Base-by-base conservation (phyloP, 371 early-diverging fungal genomes). In the Syncephalastrum racemosum region DNA sequence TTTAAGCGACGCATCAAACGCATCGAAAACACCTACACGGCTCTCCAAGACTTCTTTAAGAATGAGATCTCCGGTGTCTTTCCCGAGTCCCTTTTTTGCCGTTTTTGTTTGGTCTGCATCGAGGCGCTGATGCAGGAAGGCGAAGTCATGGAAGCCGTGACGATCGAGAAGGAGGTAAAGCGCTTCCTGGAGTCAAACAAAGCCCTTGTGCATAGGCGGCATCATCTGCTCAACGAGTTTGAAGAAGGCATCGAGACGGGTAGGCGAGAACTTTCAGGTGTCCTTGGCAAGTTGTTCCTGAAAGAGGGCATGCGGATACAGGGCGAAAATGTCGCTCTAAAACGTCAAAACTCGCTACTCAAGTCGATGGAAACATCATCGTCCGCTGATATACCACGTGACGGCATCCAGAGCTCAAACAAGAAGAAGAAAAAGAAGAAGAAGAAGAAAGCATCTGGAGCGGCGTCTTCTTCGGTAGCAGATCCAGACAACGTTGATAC, bases 71-170 rank as follows among this genome's bases (percentile, higher is more conserved):
- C 63, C 12, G 53, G 57, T 43, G 62, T 69, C 50, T 69, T 69
- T 24, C 69, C 69, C 5, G 69, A 69, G 20, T 56, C 62, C 3
- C 60, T 64, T 15, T 69, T 69, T 58, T 64, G 65, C 55, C 61
- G 64, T 47, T 59, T 70, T 48, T 64, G 60, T 16, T 66, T 82
- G 2, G 80, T 80, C 46, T 84, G 84, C 23, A 64, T 88, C 31
- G 88, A 83, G 39, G 78, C 85, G 19, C 62, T 89, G 60, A 84
- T 88, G 80, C 83, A 83, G 36, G 90, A 89, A 68, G 90, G 87
- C 4, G 87, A 88, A 60, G 82, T 84, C 10, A 68, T 85, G 63
- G 88, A 88, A 53, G 85, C 86, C 0, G 82, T 86, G 13, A 59
- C 56, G 6, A 69, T 69, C 36, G 69, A 69, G 40, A 70, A 67